Base-by-base conservation (phyloP, 768 basidiomycete species). In the Podaxis sp. region DNA sequence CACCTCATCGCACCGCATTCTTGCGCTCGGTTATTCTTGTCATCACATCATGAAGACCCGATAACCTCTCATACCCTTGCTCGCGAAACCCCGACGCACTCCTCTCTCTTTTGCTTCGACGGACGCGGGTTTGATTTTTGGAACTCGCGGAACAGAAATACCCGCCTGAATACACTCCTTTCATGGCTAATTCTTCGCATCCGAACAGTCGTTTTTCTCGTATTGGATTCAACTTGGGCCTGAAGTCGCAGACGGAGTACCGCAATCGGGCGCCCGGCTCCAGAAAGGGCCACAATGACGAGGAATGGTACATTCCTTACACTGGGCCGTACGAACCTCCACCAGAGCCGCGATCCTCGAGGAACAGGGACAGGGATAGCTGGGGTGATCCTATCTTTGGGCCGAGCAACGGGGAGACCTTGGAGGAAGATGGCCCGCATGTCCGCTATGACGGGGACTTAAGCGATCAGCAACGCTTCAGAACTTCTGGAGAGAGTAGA, bases 281-380 rank as follows among this genome's bases (percentile, higher is more conserved):
- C 33, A 42, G 38, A 51, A 28, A 19, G 28, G 46, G 52, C 22
- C 26, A 38, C 19, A 61, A 62, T 33, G 67, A 68, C 2, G 67
- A 68, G 22, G 64, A 61, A 17, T 68, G 67, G 67, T 64, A 64
- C 57, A 68, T 68, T 28, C 67, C 63, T 2, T 68, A 68, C 55
- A 68, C 59, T 24, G 67, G 67, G 5, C 56, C 67, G 11, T 65
- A 64, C 33, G 67, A 68, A 51, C 60, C 65, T 4, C 67, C 67
- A 13, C 63, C 64, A 9, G 55, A 64, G 22, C 49, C 63, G 22
- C 48, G 46, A 12, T 30, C 52, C 11, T 39, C 42, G 48, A 60
- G 60, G n/a, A 52, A 22, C n/a, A 65, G 59, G 56, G 48, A 61
- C 13, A 52, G 67, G 38, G 67, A 68, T 52, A 68, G 67, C 30